phyloP scores from a whole-genome alignment of 129 eudicot species.

The Flaveria bidentis region DNA sequence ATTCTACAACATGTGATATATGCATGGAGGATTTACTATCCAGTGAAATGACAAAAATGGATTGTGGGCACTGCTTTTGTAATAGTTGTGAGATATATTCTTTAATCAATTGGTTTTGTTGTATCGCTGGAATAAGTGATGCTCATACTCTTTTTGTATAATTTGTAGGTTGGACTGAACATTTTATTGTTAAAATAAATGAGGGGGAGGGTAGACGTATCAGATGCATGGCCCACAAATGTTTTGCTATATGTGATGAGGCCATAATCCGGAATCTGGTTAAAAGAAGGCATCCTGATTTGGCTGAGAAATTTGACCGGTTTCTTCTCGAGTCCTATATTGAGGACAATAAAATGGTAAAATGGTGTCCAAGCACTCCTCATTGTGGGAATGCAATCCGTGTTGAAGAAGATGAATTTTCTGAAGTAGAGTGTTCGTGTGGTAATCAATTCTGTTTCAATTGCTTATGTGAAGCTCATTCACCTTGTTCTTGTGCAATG shows the following conservation, averaged over 20 bases:
- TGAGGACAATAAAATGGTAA: constrained; percentile 89
- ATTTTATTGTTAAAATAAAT: constrained; percentile 81
- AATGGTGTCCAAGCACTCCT: constrained; percentile 94
- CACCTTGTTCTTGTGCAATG: constrained; percentile 94
- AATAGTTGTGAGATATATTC: constrained; percentile 63
- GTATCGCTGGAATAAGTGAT: not conserved
- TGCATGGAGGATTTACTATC: constrained; percentile 83
- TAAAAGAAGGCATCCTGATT: constrained; percentile 64
- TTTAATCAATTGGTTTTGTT: not conserved
- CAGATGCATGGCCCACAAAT: constrained; percentile 89
- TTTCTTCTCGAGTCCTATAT: constrained; percentile 88
- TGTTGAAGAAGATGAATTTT: constrained; percentile 78
- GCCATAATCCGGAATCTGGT: constrained; percentile 64
- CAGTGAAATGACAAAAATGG: constrained; percentile 71
- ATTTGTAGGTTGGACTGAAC: constrained; percentile 82
- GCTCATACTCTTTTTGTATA: constrained; percentile 4
- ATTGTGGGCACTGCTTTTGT: constrained; percentile 93
- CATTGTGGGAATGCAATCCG: constrained; percentile 95
- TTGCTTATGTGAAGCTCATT: constrained; percentile 80
- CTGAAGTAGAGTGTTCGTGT: constrained; percentile 91
- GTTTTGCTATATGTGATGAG: constrained; percentile 78
- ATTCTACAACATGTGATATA: constrained; percentile 63
- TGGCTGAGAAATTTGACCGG: constrained; percentile 87
- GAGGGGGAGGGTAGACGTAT: constrained; percentile 93
- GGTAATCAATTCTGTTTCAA: constrained; percentile 88